Conservation (phyloP, 768 basidiomycete genomes). For the Mycena leptocephala region DNA sequence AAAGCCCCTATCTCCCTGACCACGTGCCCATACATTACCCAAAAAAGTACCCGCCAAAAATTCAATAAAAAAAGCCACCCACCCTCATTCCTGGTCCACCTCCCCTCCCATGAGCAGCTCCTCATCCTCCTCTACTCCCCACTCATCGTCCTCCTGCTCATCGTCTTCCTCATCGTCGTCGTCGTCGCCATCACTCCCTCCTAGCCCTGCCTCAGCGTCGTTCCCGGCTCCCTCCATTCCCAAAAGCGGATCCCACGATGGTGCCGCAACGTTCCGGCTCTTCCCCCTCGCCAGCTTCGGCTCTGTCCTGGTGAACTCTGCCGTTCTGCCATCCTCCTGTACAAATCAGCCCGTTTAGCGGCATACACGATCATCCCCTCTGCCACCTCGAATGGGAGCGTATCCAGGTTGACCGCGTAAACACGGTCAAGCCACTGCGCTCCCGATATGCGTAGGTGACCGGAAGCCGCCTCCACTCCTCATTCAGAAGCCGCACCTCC, state of each 20-base stretch:
- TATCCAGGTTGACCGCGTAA: neutral
- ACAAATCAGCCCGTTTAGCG: conserved; percentile 2
- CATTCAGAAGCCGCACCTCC: conserved; percentile 30
- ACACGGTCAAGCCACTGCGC: neutral
- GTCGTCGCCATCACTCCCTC: too few species aligned
- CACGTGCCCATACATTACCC: too few species aligned
- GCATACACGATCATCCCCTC: neutral
- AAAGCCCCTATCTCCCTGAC: too few species aligned
- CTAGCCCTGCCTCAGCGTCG: too few species aligned
- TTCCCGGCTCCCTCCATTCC: neutral
- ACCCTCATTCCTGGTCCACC: neutral
- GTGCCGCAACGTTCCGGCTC: neutral
- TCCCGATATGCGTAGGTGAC: neutral
- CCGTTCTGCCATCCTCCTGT: too few species aligned
- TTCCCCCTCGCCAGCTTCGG: neutral
- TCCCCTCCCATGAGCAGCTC: neutral
- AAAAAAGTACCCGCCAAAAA: too few species aligned
- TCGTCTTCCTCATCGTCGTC: neutral
- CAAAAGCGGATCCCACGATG: too few species aligned
- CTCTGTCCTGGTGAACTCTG: neutral
- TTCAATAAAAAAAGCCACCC: too few species aligned
- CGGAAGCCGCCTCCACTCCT: conserved; percentile 30
- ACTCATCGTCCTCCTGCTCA: neutral
- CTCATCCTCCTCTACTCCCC: neutral
- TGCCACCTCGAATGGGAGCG: neutral